A percentile compares a stretch with the other conserved stretches of the same genome.
Evolutionary conservation across 768 basidiomycete genomes (phyloP).

Genomic region (Agaricus blazei): DNA sequence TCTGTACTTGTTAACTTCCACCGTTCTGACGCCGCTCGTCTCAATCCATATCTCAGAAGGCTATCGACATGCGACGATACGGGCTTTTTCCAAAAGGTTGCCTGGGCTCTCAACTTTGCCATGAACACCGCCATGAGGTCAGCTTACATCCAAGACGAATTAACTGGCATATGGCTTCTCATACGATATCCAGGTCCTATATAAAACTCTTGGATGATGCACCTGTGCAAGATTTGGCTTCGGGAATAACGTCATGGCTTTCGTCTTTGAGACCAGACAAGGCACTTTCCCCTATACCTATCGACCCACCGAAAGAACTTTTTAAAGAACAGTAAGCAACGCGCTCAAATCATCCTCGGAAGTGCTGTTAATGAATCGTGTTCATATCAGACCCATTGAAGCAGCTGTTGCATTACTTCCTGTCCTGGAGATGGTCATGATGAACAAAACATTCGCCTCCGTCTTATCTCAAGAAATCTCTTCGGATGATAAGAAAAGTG

Average conservation of each 20-base stretch:
- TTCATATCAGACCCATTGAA: conserved; percentile 52
- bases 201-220: conserved; percentile 50
- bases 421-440: conserved; percentile 53
- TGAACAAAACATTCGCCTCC: conserved; percentile 45
- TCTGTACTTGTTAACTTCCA: conserved; percentile 66
- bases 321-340: conserved; percentile 54
- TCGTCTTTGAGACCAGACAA: conserved; percentile 50
- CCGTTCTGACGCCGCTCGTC: conserved; percentile 63
- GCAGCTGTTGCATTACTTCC: conserved; percentile 54
- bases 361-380: neutral
- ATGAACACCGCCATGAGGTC: conserved; percentile 49
- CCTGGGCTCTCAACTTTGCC: conserved; percentile 51
- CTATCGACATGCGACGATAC: conserved; percentile 44
- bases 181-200: conserved; percentile 39
- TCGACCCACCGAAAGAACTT: conserved; percentile 44
- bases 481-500: conserved; percentile 18
- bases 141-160: conserved; percentile 10
- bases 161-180: neutral
- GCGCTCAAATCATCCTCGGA: neutral
- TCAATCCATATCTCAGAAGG: conserved; percentile 59
- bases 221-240: conserved; percentile 40
- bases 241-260: conserved; percentile 49
- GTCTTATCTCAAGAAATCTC: conserved; percentile 36
- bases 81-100: conserved; percentile 51
- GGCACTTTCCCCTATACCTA: conserved; percentile 39